A percentile compares a stretch with the other conserved stretches of the same genome.
Evolutionary conservation across 768 basidiomycete genomes (phyloP).

Genomic region (Mycena polygramma): DNA sequence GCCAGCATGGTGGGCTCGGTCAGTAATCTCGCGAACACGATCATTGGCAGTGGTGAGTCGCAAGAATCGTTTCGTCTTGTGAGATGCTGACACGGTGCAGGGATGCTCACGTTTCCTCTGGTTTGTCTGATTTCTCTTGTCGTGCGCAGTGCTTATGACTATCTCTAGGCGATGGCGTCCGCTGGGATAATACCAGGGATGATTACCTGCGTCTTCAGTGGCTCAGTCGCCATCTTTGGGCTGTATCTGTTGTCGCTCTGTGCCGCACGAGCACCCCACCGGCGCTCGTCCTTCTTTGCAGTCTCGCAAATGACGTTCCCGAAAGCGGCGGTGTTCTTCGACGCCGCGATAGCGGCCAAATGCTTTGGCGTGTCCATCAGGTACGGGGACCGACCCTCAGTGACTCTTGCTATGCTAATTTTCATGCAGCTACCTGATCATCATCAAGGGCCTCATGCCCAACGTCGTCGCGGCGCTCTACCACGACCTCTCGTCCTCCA

Average conservation of each 20-base stretch:
- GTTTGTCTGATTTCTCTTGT: conserved; percentile 53
- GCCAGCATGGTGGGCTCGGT: conserved; percentile 78
- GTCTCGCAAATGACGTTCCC: conserved; percentile 91
- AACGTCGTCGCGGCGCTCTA: conserved; percentile 88
- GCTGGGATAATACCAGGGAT: conserved; percentile 92
- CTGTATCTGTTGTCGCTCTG: conserved; percentile 90
- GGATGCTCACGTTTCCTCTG: conserved; percentile 91
- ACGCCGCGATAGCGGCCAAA: conserved; percentile 94
- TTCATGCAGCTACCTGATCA: conserved; percentile 82
- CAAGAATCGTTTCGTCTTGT: conserved; percentile 2
- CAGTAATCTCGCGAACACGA: conserved; percentile 89
- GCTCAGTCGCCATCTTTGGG: conserved; percentile 82
- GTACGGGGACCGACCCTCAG: conserved; percentile 55
- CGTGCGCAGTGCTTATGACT: conserved; percentile 22
- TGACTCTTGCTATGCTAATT: not conserved
- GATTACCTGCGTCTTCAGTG: conserved; percentile 88
- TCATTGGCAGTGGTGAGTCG: conserved; percentile 87
- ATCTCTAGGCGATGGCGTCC: conserved; percentile 86
- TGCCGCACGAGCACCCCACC: conserved; percentile 80
- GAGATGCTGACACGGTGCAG: conserved; percentile 50
- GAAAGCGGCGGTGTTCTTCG: conserved; percentile 88
- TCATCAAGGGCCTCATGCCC: conserved; percentile 94
- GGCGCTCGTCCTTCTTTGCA: conserved; percentile 87
- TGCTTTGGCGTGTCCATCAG: conserved; percentile 98
- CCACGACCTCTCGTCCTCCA: conserved; percentile 78